phyloP scores from a whole-genome alignment of 257 asterid species.

The Solanum paucissectum region DNA sequence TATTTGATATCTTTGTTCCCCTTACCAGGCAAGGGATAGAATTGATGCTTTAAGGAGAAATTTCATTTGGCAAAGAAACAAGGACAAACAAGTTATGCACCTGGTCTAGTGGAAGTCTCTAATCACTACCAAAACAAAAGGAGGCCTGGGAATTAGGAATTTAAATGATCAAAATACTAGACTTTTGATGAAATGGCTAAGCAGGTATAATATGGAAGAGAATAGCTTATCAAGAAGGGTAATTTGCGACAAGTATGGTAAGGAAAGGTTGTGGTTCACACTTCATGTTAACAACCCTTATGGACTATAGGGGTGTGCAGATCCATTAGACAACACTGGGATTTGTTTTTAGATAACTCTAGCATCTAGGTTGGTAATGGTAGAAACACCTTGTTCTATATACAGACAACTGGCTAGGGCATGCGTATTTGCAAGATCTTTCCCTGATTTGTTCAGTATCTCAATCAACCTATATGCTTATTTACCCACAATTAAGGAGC shows the following conservation, averaged over 20 bases:
- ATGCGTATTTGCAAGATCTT: background rate
- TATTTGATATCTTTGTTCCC: background rate
- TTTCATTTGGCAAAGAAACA: background rate
- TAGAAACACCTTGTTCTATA: background rate
- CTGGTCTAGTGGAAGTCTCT: background rate
- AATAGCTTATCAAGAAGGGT: background rate
- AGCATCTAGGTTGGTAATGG: background rate
- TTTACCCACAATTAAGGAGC: background rate
- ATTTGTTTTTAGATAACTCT: background rate
- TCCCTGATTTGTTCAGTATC: background rate
- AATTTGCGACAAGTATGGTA: background rate
- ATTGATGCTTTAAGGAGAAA: background rate
- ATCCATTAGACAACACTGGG: background rate
- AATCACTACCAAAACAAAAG: background rate
- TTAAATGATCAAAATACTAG: background rate
- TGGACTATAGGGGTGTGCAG: background rate
- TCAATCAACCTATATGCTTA: background rate
- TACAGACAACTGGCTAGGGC: background rate
- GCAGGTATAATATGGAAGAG: background rate
- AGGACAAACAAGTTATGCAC: background rate
- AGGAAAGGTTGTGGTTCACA: background rate
- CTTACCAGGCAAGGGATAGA: background rate
- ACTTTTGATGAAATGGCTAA: background rate
- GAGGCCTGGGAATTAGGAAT: background rate
- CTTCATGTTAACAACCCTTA: background rate